Evolutionary conservation across 257 asterid species (phyloP), one percentile per base, ranked within the genome.

Genomic region (Asclepias syriaca): DNA sequence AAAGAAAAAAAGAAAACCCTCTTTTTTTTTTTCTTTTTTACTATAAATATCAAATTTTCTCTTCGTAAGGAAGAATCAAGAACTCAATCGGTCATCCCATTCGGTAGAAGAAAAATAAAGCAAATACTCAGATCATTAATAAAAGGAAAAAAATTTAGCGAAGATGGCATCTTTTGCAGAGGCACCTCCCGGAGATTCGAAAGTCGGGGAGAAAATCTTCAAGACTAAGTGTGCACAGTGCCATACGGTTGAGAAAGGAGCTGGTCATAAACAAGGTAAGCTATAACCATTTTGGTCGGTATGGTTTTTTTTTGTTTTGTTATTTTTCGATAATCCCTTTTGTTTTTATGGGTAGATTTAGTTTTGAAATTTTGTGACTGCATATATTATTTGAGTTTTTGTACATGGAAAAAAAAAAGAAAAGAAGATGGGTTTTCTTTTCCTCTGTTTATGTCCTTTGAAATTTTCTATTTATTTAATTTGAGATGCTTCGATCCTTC

Each of bases 191-290:
- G 97, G 97, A 56, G 75, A 83, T 74, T 55, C 49, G 16, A 84
- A 81, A 74, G 43, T 80, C 69, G 97, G 97, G 8, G 97, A 87
- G 85, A 91, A 91, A 81, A 91, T 85, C 87, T 91, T 87, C 86
- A 89, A 86, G 74, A 87, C 90, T 1, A 91, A 91, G 75, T 91
- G 97, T 73, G 95, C 97, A 74, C 97, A 91, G 76, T 91, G 97
- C 83, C 97, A 91, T 74, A 91, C 97, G 67, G 95, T 84, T 69
- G 97, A 87, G 0, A 87, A 91, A 81, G 95, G 97, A 84, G 92
- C 96, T 59, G 97, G 95, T 73, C 97, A 91, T 87, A 91, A 91
- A 77, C 97, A 91, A 86, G 96, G 97, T 91, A 56, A 22, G 22
- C 46, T 32, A 32, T 14, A 0, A 3, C 34, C 22, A 34, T 39